Percentiles rank a stretch among this genome's conserved stretches.
Conservation (phyloP, 257 asterid species). For the Parsonsia alboflavescens region DNA sequence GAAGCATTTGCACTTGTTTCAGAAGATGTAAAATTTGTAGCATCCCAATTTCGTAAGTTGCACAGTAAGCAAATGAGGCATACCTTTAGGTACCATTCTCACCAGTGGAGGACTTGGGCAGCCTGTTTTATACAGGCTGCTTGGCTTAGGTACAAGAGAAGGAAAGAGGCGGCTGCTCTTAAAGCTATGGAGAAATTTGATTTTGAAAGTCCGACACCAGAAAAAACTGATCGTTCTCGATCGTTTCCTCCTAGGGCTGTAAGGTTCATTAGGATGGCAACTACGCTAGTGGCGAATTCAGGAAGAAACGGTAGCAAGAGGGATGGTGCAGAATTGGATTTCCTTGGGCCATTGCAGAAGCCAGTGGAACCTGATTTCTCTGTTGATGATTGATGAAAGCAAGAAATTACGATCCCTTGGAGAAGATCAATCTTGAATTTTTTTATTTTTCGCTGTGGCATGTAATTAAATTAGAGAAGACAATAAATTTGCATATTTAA, state of each 20-base stretch:
- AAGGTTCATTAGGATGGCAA: conserved; percentile 30
- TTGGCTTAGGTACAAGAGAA: conserved; percentile 49
- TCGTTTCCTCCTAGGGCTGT: conserved; percentile 45
- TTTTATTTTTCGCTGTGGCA: too few species aligned
- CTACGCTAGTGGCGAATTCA: conserved; percentile 31
- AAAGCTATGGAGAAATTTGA: conserved; percentile 27
- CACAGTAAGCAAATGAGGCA: conserved; percentile 69
- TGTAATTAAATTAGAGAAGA: too few species aligned
- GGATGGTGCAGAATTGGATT: conserved; percentile 24
- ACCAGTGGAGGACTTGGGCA: conserved; percentile 81
- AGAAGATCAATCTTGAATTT: too few species aligned
- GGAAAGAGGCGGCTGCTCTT: conserved; percentile 30
- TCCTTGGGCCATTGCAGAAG: conserved; percentile 33
- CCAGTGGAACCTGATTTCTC: conserved; percentile 68
- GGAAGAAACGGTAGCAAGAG: conserved; percentile 31
- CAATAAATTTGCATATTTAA: too few species aligned
- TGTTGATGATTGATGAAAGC: conserved; percentile 20
- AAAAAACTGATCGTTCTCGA: conserved; percentile 15
- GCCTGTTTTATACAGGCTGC: conserved; percentile 70
- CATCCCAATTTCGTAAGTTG: conserved; percentile 57
- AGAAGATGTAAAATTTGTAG: conserved; percentile 54
- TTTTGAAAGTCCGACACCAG: not conserved
- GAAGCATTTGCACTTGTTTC: conserved; percentile 58
- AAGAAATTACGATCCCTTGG: not conserved
- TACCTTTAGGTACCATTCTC: conserved; percentile 58